Evolutionary conservation across 768 basidiomycete genomes (phyloP), one percentile per base, ranked within the genome.

Genomic region (Auriscalpium vulgare): DNA sequence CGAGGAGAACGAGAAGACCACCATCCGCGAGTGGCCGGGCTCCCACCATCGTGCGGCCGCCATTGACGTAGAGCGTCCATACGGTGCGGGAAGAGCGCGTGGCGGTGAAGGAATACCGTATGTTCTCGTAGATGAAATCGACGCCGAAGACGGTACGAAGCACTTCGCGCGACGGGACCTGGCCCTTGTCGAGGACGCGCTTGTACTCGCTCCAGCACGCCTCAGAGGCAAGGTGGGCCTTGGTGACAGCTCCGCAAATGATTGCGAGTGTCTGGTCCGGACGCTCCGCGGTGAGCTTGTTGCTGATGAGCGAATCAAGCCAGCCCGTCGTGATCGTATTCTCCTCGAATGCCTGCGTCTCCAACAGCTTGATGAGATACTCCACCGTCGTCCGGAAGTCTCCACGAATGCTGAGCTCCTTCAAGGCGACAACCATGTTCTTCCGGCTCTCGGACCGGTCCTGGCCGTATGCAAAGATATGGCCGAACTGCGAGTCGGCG

Each of bases 341-440:
- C 64, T 95, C 88, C 70, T 92, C 86, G 77, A 99, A 99, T 19
- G 94, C 90, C 61, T 94, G 89, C 53, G 97, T 82, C 70, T 98
- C 94, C 58, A 99, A 79, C 47, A 98, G 82, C 71, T 95, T 97
- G 83, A 99, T 98, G 62, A 97, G 85, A 71, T 99, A 99, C 71
- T 99, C 97, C 65, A 98, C 97, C 0, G 97, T 99, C 13, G 94
- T 97, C 60, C 97, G 77, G 78, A 99, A 99, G 71, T 99, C 97
- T 56, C 97, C 97, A 63, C 97, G 92, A 69, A 99, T 99, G 71
- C 91, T 94, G 61, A 98, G 77, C 71, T 98, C 97, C 75, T 98
- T 98, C 64, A 99, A 75, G 2, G 97, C 97, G 62, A 99, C 89
- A 58, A 99, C 95, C 95, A 99, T 99, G 69, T 98, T 98, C 78